Evolutionary conservation across 2,329 filamentous ascomycete species (phyloP), one percentile per base, ranked within the genome.

Genomic region (Neodidymelliopsis sp.): DNA sequence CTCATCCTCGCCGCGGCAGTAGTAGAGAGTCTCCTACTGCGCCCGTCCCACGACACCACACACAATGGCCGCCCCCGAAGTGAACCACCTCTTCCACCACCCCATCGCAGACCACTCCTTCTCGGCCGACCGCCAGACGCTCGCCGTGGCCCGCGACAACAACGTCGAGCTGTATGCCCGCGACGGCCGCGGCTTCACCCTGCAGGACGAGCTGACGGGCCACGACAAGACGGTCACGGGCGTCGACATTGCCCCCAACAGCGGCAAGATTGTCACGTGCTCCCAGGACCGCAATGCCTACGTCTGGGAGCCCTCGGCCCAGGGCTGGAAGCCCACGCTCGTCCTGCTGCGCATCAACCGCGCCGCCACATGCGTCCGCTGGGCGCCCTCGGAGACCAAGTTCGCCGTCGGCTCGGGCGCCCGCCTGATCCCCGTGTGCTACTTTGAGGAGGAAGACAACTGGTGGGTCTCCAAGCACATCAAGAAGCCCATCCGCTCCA

Each of bases 381-480:
- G 94, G 94, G 95, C 91, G 16, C 94, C 94, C 2, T 93, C 89
- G 16, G 94, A 99, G 81, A 89, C 87, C 72, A 99, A 99, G 77
- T 99, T 99, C 73, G 94, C 94, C 43, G 94, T 97, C 19, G 94
- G 94, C 53, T 97, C 92, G 20, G 94, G 94, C 54, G 94, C 96
- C 63, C 87, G 94, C 57, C 89, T 96, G 59, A 96, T 99, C 66
- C 91, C 94, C 29, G 84, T 97, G 63, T 99, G 94, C 81, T 97
- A 97, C 79, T 99, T 99, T 65, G 94, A 99, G 71, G 90, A 96
- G 73, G 94, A 99, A 76, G 97, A 99, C 76, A 92, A 99, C 79
- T 99, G 94, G 94, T 99, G 94, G 94, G 93, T 99, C 30, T 97
- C 92, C 27, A 99, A 99, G 82, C 94, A 99, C 77, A 78, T 99